phyloP scores from a whole-genome alignment of 305 asterid species.

The Lippia alba region DNA sequence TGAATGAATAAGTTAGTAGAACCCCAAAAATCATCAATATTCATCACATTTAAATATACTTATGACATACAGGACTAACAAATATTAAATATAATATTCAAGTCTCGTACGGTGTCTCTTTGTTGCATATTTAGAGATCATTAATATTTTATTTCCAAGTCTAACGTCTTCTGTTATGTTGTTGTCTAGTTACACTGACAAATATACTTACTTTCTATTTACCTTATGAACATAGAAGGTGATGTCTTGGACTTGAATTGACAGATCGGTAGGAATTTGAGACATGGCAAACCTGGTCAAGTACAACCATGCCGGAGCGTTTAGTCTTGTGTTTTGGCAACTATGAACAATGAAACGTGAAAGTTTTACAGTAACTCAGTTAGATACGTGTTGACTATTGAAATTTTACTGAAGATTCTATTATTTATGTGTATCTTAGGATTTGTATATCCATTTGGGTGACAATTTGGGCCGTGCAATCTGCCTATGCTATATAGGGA shows the following conservation, averaged over 20 bases:
- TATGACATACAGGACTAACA: too few relatives aligned
- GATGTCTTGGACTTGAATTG: conserved; percentile 73
- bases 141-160: not conserved
- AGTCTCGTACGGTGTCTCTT: not conserved
- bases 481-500: too few relatives aligned
- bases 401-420: too few relatives aligned
- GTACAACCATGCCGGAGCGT: conserved; percentile 27
- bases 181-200: conserved; percentile 8
- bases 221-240: conserved; percentile 79
- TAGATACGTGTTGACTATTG: not conserved
- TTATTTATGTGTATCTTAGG: too few relatives aligned
- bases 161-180: not conserved
- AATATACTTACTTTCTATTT: conserved; percentile 15
- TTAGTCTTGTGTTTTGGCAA: conserved; percentile 9
- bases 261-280: conserved; percentile 74
- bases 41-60: too few relatives aligned
- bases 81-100: too few relatives aligned
- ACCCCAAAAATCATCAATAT: too few relatives aligned
- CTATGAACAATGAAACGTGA: not conserved
- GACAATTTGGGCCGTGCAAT: too few relatives aligned
- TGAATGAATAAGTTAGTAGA: too few relatives aligned
- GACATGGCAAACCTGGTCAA: conserved; percentile 68
- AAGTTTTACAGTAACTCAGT: not conserved
- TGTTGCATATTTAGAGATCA: not conserved
- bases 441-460: too few relatives aligned